Evolutionary conservation across 2,329 filamentous ascomycete species (phyloP), one percentile per base, ranked within the genome.

Genomic region (Rhytidhysteron rufulum): DNA sequence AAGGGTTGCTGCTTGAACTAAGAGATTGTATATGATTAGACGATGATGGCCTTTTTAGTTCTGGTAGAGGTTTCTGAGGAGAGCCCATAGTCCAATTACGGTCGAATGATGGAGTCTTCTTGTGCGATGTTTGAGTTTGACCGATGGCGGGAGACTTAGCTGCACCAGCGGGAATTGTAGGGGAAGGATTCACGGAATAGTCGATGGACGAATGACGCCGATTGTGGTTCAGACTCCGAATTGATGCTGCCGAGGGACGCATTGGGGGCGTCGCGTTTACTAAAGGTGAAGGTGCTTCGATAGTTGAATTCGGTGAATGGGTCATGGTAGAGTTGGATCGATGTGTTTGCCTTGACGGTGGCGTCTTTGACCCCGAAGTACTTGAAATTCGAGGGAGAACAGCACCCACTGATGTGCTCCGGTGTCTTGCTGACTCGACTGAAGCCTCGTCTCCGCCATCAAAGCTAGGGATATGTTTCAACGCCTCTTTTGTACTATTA

Each of bases 141-240:
- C 46, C 45, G 24, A 47, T 37, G 7, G 48, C 37, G 3, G 54
- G 45, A 7, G 57, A 34, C 40, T 59, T 58, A 11, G 48, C 44
- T 17, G 43, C 31, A 16, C 45, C 45, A 3, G 49, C 30, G 2
- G 51, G 44, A 13, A 42, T 53, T 6, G 60, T 57, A 7, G 53
- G 50, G 5, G 58, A 48, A 5, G 56, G 47, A 31, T 48, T 60
- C 17, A 54, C 47, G 37, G 80, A 75, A 58, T 82, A 85, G 51
- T 94, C 88, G 35, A 87, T 88, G 2, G 88, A 93, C 2, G 90
- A 96, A 66, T 94, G 89, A 43, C 89, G 84, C 31, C 89, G 80
- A 30, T 85, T 87, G 61, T 95, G 88, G 55, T 93, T 83, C 53
- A 94, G 71, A 43, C 88, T 86, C 51, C 88, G 79, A 30, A 94